Evolutionary conservation across 768 basidiomycete genomes (phyloP), one percentile per base, ranked within the genome.

Genomic region (Leucogyrophana mollusca): DNA sequence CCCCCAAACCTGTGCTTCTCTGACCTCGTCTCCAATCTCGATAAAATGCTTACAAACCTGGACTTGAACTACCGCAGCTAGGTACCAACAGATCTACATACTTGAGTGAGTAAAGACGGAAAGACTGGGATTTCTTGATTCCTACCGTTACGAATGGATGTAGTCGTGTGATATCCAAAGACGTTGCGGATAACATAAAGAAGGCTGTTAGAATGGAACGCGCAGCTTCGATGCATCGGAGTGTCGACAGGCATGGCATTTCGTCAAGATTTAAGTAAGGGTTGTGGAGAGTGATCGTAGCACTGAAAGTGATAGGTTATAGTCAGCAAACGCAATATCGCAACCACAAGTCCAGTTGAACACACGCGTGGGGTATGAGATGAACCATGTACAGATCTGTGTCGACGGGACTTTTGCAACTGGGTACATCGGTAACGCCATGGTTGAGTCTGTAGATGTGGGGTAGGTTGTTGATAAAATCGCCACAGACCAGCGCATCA

Each of bases 351-450:
- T 30, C 48, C 50, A 45, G 46, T 30, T 30, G 27, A 10, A 77
- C 85, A 64, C 66, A 90, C 89, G 90, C 90, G 60, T 93, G 85
- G 16, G 90, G 90, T 50, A 90, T 77, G 34, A 91, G 76, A 57
- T 91, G 89, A 33, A 88, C 89, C 85, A 92, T 81, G 60, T 88
- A 92, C 46, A 93, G 67, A 61, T 93, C 90, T 2, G 87, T 90
- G 60, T 93, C 88, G 33, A 92, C 68, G 8, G 71, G 73, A 25
- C 74, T 76, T 35, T 65, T 62, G 38, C 76, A 80, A 33, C 80
- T 78, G 34, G 78, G 72, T 32, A 73, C 67, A 46, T 86, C 83
- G 45, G 73, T 77, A 45, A 81, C 76, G n/a, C 79, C 84, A 45
- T 68, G 73, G 51, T 77, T 83, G 59, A 76, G 79, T 66, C 78